phyloP scores from a whole-genome alignment of 225 moss, liverwort and hornwort genomes.

The Straminergon stramineum region DNA sequence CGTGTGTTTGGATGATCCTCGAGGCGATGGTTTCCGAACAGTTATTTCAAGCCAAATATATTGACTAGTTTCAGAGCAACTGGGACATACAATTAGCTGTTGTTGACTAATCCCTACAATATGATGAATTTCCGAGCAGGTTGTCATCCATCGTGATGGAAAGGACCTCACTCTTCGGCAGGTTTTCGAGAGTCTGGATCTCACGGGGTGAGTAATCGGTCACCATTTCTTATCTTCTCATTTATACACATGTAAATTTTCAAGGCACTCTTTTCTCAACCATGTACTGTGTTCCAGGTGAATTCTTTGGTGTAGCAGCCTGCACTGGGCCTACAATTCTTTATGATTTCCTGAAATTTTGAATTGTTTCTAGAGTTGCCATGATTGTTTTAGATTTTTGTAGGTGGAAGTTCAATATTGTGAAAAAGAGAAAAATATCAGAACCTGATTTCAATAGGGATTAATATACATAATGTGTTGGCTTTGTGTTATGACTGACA shows the following conservation, averaged over 20 bases:
- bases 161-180: constrained; percentile 77
- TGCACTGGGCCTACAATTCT: not conserved
- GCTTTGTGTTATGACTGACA: not conserved
- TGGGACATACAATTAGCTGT: not conserved
- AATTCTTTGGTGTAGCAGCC: not conserved
- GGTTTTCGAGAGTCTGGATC: constrained; percentile 92
- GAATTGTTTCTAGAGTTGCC: not conserved
- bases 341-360: not conserved
- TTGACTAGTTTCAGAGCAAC: not conserved
- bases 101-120: not conserved
- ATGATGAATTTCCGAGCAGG: constrained; percentile 29
- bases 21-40: not conserved
- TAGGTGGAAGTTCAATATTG: not conserved
- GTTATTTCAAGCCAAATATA: not conserved
- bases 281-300: not conserved
- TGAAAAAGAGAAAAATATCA: not conserved
- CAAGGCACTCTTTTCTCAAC: not conserved
- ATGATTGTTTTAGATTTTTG: not conserved
- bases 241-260: not conserved
- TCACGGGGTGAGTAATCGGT: constrained; percentile 61
- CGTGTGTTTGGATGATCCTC: not conserved
- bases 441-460: not conserved
- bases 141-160: constrained; percentile 87
- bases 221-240: not conserved
- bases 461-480: not conserved